Conservation (phyloP, 169 alveolate genomes). For the Eimeria sp. region DNA sequence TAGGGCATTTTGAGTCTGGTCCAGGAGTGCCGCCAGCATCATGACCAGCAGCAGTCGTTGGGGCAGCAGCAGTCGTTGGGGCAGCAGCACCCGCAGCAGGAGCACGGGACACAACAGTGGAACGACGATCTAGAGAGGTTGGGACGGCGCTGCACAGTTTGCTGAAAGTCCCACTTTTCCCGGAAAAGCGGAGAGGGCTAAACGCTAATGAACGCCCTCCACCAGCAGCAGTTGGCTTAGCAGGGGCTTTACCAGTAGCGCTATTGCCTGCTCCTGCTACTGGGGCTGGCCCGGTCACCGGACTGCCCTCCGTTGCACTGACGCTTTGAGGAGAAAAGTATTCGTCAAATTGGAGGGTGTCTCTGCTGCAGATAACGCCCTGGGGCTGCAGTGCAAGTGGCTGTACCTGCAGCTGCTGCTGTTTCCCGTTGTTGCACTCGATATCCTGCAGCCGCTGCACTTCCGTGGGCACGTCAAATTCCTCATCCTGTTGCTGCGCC, state of each 20-base stretch:
- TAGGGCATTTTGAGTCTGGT: not conserved
- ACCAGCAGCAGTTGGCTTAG: not conserved
- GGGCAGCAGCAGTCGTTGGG: not conserved
- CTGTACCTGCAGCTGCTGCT: not conserved
- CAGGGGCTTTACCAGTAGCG: not conserved
- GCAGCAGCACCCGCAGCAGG: not conserved
- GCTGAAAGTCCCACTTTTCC: constrained; percentile 15
- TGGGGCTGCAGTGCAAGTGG: constrained; percentile 53
- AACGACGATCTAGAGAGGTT: not conserved
- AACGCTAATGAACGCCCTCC: constrained; percentile 2
- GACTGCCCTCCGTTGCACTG: constrained; percentile 21
- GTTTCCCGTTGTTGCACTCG: not conserved
- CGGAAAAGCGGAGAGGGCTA: constrained; percentile 23
- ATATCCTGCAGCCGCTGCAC: not conserved
- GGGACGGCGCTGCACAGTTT: constrained; percentile 10
- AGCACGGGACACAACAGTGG: not conserved
- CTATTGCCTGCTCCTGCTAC: not conserved
- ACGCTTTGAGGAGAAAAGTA: constrained; percentile 27
- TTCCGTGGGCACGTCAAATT: constrained; percentile 45
- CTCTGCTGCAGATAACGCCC: constrained; percentile 16
- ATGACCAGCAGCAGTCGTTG: not conserved
- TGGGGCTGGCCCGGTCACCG: not conserved
- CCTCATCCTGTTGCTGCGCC: constrained; percentile 5
- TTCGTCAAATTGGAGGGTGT: constrained; percentile 4
- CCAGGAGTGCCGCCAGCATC: not conserved